phyloP scores from a whole-genome alignment of 2,329 filamentous ascomycete genomes.

The Alternaria alternata region DNA sequence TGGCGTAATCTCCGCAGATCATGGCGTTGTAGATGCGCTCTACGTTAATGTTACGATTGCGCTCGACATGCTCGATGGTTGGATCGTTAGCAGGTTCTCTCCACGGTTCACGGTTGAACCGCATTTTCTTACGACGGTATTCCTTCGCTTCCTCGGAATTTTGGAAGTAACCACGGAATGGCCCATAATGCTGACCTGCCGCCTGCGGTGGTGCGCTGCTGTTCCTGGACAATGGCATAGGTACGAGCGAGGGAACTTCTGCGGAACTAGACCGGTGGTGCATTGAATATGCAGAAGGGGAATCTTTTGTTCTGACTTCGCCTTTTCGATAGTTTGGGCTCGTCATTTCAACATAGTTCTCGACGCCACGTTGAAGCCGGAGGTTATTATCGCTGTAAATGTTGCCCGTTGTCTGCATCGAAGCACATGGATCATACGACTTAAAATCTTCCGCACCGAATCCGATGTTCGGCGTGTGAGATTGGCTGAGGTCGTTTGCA shows the following conservation, averaged over 20 bases:
- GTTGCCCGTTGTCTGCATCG: conserved; percentile 6
- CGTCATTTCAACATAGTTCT: conserved; percentile 22
- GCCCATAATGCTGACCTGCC: conserved; percentile 21
- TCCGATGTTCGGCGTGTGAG: conserved; percentile 6
- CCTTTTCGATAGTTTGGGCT: conserved; percentile 4
- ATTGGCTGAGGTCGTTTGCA: conserved; percentile 31
- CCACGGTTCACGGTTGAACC: conserved; percentile 39
- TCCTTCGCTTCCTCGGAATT: conserved; percentile 30
- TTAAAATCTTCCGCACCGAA: conserved; percentile 13
- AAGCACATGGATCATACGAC: conserved; percentile 10
- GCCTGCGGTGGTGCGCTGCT: conserved; percentile 13
- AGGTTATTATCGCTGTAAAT: conserved; percentile 10
- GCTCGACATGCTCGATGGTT: conserved; percentile 32
- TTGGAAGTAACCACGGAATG: conserved; percentile 32
- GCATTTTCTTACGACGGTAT: conserved; percentile 36
- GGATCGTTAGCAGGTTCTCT: conserved; percentile 30
- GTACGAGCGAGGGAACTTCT: conserved; percentile 1
- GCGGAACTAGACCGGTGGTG: conserved; percentile 13
- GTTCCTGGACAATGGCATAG: conserved; percentile 17
- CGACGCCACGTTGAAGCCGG: conserved; percentile 22
- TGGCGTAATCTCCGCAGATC: conserved; percentile 38
- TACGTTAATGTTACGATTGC: conserved; percentile 27
- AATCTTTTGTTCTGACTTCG: conserved; percentile 2
- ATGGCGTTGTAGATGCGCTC: conserved; percentile 47
- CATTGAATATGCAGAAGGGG: conserved; percentile 17